Evolutionary conservation across 1,284 basidiomycete genomes (phyloP).

Genomic region (Microbotryum silenes-acaulis): DNA sequence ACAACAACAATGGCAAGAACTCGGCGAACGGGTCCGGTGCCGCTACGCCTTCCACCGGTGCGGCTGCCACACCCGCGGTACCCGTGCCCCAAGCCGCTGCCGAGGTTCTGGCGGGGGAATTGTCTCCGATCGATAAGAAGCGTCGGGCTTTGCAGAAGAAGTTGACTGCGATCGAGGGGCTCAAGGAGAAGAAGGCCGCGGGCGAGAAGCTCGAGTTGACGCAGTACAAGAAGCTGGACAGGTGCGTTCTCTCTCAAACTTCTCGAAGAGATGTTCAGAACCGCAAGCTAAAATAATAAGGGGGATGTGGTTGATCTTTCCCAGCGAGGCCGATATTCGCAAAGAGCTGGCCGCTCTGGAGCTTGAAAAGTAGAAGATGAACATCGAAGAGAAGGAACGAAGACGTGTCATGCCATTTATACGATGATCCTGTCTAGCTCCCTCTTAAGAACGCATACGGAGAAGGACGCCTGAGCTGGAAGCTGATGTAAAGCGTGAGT

Average conservation of each 20-base stretch:
- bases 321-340: slow-evolving; percentile 54
- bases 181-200: slow-evolving; percentile 41
- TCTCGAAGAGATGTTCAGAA: not conserved
- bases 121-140: slow-evolving; percentile 48
- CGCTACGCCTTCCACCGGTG: slow-evolving; percentile 48
- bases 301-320: not conserved
- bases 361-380: slow-evolving; percentile 7
- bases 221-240: slow-evolving; percentile 85
- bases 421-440: too few species aligned
- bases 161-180: slow-evolving; percentile 55
- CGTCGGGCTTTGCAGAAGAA: slow-evolving; percentile 54
- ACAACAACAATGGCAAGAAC: slow-evolving; percentile 3
- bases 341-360: slow-evolving; percentile 60
- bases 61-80: not conserved
- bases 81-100: slow-evolving; percentile 7
- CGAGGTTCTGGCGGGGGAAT: slow-evolving; percentile 33
- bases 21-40: slow-evolving; percentile 43
- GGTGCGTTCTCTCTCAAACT: slow-evolving; percentile 46
- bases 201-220: slow-evolving; percentile 47
- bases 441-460: too few species aligned
- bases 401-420: too few species aligned
- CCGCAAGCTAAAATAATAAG: not conserved
- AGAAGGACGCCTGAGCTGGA: too few species aligned
- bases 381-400: not conserved
- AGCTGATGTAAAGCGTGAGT: too few species aligned